phyloP scores from a whole-genome alignment of 768 basidiomycete species.

The Kwoniella newhampshirensis region DNA sequence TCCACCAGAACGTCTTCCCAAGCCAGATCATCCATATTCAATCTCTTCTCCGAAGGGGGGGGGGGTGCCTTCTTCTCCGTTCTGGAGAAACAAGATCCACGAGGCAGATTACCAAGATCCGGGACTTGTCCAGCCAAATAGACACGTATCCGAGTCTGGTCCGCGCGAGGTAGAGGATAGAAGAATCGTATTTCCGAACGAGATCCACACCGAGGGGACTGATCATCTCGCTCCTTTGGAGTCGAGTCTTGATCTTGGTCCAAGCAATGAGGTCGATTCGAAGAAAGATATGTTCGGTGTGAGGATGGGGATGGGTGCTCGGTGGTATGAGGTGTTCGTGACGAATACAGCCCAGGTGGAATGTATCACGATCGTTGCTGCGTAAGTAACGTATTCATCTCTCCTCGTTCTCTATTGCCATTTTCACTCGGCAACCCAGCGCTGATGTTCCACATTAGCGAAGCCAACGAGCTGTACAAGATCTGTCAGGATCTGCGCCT shows the following conservation, averaged over 20 bases:
- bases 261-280: no score
- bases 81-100: slow-evolving; percentile 24
- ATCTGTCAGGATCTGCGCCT: slow-evolving; percentile 33
- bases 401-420: no score
- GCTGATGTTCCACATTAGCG: slow-evolving; percentile 17
- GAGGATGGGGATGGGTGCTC: slow-evolving; percentile 30
- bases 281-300: no score
- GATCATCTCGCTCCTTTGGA: no score
- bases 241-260: no score
- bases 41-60: slow-evolving; percentile 25
- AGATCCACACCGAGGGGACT: slow-evolving; percentile 11
- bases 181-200: slow-evolving; percentile 9
- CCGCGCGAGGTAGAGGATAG: not conserved
- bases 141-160: not conserved
- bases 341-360: slow-evolving; percentile 30
- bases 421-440: no score
- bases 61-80: slow-evolving; percentile 28
- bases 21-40: slow-evolving; percentile 31
- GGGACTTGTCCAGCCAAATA: slow-evolving; percentile 23
- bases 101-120: slow-evolving; percentile 11
- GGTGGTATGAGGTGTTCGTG: slow-evolving; percentile 47
- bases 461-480: slow-evolving; percentile 33
- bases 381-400: no score
- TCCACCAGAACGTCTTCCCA: slow-evolving; percentile 34
- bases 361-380: slow-evolving; percentile 12